Evolutionary conservation across 1,284 basidiomycete species (phyloP), one percentile per base, ranked within the genome.

Genomic region (Naganishia albida): DNA sequence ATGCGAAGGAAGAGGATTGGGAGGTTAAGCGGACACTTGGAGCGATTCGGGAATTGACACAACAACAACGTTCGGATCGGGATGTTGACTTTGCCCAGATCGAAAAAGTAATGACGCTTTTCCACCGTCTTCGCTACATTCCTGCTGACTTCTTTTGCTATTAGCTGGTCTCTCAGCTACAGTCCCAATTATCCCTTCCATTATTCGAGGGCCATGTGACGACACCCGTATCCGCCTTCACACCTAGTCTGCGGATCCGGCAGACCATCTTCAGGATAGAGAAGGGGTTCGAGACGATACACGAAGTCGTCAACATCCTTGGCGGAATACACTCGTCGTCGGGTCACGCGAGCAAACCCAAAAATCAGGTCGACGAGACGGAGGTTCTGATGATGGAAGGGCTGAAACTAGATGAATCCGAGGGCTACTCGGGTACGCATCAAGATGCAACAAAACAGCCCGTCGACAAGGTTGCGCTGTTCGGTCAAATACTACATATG

Each of bases 1-100:
- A 20, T 28, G 39, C 55, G 1, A 59, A 56, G 39, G 44, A 64
- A 12, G 66, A 55, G 15, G 66, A 67, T 23, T 43, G 49, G 56
- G 43, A 55, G 49, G 55, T 64, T 7, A 55, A 64, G 57, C 34
- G 23, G 30, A 46, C 20, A 42, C 30, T 60, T 15, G 38, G 6
- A 13, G 18, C 30, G 20, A 28, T 60, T 15, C 25, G 13, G 57
- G 20, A 38, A 16, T 60, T 46, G 46, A 40, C 15, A 13, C 25
- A 60, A 20, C n/a, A 30, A n/a, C 51, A 34, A 15, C n/a, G n/a
- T 18, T 4, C 34, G 6, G 39, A 39, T 10, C 16, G 10, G 34
- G 34, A 13, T n/a, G 15, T 16, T 28, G 34, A 28, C 16, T 20
- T 38, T 18, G n/a, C 4, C 6, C 15, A 53, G 12, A 16, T 53